phyloP scores from a whole-genome alignment of 805 yeast genomes.

The Yarrowia alimentaria region DNA sequence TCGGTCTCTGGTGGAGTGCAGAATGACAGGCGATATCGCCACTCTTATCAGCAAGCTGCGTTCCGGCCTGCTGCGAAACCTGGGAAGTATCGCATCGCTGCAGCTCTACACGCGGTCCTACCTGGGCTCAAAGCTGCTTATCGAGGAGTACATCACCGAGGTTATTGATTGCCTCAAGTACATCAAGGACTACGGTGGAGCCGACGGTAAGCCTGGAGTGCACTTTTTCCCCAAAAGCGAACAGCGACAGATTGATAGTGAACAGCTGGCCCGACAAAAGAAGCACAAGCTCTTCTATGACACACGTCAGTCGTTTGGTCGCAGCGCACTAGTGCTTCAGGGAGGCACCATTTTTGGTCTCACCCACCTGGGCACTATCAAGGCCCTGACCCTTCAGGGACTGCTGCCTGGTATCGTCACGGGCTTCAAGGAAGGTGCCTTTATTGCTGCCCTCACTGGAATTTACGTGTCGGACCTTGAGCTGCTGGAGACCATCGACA shows the following conservation, averaged over 20 bases:
- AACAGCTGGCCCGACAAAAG: slow-evolving; percentile 44
- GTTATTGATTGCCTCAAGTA: slow-evolving; percentile 66
- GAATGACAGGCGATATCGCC: slow-evolving; percentile 56
- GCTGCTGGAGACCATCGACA: slow-evolving; percentile 46
- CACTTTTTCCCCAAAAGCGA: slow-evolving; percentile 28
- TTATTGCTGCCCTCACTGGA: slow-evolving; percentile 83
- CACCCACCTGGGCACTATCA: slow-evolving; percentile 90
- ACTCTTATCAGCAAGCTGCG: slow-evolving; percentile 65
- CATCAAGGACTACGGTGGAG: slow-evolving; percentile 48
- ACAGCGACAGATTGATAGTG: slow-evolving; percentile 36
- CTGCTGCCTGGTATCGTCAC: slow-evolving; percentile 81
- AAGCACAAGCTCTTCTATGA: slow-evolving; percentile 79
- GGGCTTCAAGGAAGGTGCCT: slow-evolving; percentile 93
- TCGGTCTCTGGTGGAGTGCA: slow-evolving; percentile 58
- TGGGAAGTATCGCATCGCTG: slow-evolving; percentile 84
- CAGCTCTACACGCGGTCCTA: slow-evolving; percentile 76
- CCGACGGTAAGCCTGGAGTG: slow-evolving; percentile 10
- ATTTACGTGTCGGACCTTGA: slow-evolving; percentile 62
- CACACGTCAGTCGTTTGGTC: slow-evolving; percentile 81
- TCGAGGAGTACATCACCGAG: slow-evolving; percentile 81
- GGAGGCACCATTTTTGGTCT: slow-evolving; percentile 95
- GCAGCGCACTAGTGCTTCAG: slow-evolving; percentile 85
- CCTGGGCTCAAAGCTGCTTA: slow-evolving; percentile 82
- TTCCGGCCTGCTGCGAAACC: slow-evolving; percentile 82
- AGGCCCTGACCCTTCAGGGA: slow-evolving; percentile 71